These are phyloP conservation scores for Zizania palustris DNA, from an alignment of 202 grass and related monocot genomes.

Conservation along the genomic window DNA sequence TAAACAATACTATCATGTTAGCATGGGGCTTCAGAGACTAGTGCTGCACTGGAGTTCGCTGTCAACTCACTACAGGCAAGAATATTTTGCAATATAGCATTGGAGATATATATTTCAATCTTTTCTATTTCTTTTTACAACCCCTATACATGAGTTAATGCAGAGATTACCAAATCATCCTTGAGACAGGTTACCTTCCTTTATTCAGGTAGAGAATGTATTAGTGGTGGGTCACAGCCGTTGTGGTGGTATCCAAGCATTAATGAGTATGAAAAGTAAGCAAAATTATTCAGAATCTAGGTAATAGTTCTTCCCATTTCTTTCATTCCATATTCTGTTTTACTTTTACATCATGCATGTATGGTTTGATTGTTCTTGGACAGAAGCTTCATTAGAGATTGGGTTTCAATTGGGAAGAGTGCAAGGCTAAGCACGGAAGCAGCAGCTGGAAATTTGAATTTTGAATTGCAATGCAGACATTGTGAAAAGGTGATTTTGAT, in stretches of 20 bases:
- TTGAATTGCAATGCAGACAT: conserved; percentile 86
- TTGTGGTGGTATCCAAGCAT: conserved; percentile 93
- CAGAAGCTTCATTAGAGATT: conserved; percentile 79
- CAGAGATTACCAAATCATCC: neutral
- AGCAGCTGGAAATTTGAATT: conserved; percentile 83
- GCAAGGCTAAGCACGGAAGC: conserved; percentile 91
- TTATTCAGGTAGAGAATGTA: conserved; percentile 73
- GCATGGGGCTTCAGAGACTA: conserved; percentile 86
- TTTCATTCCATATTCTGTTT: neutral
- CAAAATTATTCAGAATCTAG: conserved; percentile 57
- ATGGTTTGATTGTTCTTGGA: conserved; percentile 32
- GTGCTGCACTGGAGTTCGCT: conserved; percentile 90
- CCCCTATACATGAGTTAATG: neutral
- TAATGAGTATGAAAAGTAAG: conserved; percentile 90
- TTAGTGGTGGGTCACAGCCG: conserved; percentile 89
- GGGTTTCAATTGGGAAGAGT: conserved; percentile 82
- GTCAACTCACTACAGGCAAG: conserved; percentile 67
- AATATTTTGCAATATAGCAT: conserved; percentile 21
- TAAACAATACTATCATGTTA: conserved; percentile 43
- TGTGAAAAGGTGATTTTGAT: conserved; percentile 78
- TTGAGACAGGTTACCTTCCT: conserved; percentile 39
- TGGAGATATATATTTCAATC: conserved; percentile 8
- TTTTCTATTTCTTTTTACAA: neutral
- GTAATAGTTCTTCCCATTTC: conserved; percentile 48
- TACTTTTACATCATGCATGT: conserved; percentile 22